These are phyloP conservation scores for Cyberlindnera lachancei DNA, from an alignment of 805 yeast genomes.

Conservation along the genomic window DNA sequence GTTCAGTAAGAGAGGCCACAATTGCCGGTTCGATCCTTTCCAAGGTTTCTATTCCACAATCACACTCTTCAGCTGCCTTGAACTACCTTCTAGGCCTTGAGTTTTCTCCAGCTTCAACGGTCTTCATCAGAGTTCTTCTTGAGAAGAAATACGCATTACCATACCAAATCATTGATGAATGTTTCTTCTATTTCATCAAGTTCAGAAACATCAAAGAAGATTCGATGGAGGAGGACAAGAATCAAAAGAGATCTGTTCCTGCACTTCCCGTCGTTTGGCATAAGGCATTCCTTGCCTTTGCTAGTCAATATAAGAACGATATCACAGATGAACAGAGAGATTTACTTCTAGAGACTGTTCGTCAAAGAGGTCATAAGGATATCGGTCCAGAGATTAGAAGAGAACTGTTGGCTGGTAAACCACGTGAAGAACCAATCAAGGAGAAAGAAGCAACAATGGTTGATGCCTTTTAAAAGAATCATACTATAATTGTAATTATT, in stretches of 20 bases:
- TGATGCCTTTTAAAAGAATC: constrained; percentile 24
- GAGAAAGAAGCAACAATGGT: constrained; percentile 25
- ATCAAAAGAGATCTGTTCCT: constrained; percentile 33
- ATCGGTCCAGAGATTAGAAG: constrained; percentile 94
- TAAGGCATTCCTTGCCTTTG: constrained; percentile 88
- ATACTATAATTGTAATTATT: too few species aligned
- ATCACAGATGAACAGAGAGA: constrained; percentile 98
- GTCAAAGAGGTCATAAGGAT: constrained; percentile 81
- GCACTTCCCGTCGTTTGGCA: constrained; percentile 95
- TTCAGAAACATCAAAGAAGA: constrained; percentile 57
- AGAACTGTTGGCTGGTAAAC: constrained; percentile 80
- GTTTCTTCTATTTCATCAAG: constrained; percentile 89
- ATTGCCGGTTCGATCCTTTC: constrained; percentile 88
- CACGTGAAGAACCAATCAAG: constrained; percentile 37
- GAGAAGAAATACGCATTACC: constrained; percentile 97
- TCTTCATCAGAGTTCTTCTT: constrained; percentile 79
- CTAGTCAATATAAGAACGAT: constrained; percentile 94
- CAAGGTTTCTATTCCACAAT: constrained; percentile 86
- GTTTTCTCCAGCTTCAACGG: constrained; percentile 82
- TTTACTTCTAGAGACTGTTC: constrained; percentile 80
- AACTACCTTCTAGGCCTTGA: constrained; percentile 76
- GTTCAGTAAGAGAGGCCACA: constrained; percentile 89
- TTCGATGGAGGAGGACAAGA: constrained; percentile 30
- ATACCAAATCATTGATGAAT: constrained; percentile 89
- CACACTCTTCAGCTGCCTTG: constrained; percentile 94